Percentiles rank a stretch among this genome's conserved stretches.
Evolutionary conservation across 2,329 filamentous ascomycete species (phyloP).

Genomic region (Elsinoe necatrix): DNA sequence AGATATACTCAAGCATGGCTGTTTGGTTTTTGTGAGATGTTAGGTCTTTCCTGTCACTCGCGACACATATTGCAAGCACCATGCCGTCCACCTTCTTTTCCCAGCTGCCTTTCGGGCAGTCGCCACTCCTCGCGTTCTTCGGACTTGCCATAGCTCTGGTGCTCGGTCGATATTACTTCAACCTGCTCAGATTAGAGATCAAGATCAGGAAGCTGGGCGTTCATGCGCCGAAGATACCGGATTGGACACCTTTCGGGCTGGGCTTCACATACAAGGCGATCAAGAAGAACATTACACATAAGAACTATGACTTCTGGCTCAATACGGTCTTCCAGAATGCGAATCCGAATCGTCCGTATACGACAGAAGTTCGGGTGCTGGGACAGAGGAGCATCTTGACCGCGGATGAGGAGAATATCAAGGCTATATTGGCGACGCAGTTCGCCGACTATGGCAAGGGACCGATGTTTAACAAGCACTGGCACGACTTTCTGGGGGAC

Average conservation of each 20-base stretch:
- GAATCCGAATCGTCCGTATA: constrained; percentile 40
- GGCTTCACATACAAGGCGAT: constrained; percentile 56
- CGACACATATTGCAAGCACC: not conserved
- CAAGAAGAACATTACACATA: constrained; percentile 38
- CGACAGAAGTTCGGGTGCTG: constrained; percentile 50
- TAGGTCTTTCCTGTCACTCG: not conserved
- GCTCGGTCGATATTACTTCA: constrained; percentile 15
- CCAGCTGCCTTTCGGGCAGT: constrained; percentile 1
- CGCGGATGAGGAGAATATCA: constrained; percentile 79
- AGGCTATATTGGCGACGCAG: constrained; percentile 79
- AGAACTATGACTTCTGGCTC: constrained; percentile 55
- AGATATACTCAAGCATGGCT: not conserved
- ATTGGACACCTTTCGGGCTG: constrained; percentile 45
- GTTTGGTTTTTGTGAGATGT: not conserved
- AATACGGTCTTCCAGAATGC: constrained; percentile 40
- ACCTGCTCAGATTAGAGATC: constrained; percentile 26
- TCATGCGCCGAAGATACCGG: constrained; percentile 35
- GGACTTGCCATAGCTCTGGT: not conserved
- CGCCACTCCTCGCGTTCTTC: constrained; percentile 1
- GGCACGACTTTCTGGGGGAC: constrained; percentile 66
- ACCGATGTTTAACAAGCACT: constrained; percentile 62
- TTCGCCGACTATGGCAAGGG: constrained; percentile 83
- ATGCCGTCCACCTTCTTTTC: constrained; percentile 4
- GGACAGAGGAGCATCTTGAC: constrained; percentile 62
- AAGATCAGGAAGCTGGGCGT: constrained; percentile 36